A percentile compares a stretch with the other conserved stretches of the same genome.
These are phyloP conservation scores for Neofusicoccum cordaticola DNA, from an alignment of 2,329 filamentous ascomycete species.

Conservation along the genomic window DNA sequence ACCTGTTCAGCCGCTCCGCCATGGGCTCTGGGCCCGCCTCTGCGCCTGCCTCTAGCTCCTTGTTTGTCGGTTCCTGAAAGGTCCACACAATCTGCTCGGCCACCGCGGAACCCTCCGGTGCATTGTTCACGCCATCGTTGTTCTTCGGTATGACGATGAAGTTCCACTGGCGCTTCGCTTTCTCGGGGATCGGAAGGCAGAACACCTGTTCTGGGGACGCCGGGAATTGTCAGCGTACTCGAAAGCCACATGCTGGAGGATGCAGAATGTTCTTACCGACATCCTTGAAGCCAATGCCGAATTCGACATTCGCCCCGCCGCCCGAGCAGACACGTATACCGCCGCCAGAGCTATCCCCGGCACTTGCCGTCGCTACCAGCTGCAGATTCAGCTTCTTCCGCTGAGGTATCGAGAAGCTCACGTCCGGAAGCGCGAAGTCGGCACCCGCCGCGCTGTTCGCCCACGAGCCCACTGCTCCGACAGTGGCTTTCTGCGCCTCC, in stretches of 20 bases:
- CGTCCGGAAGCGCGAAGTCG: slow-evolving; percentile 41
- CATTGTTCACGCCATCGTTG: slow-evolving; percentile 47
- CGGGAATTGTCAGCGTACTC: slow-evolving; percentile 3
- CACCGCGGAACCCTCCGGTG: slow-evolving; percentile 38
- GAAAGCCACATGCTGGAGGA: background rate
- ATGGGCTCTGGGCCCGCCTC: slow-evolving; percentile 43
- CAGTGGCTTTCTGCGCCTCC: slow-evolving; percentile 5
- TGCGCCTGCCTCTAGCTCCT: slow-evolving; percentile 43
- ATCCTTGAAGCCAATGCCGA: slow-evolving; percentile 49
- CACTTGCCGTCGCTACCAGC: slow-evolving; percentile 37
- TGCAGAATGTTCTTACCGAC: slow-evolving; percentile 38
- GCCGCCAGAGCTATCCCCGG: slow-evolving; percentile 32
- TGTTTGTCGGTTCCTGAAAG: slow-evolving; percentile 52
- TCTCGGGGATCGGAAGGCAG: slow-evolving; percentile 63
- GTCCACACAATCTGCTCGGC: slow-evolving; percentile 60
- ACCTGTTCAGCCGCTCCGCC: slow-evolving; percentile 46
- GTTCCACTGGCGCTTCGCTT: slow-evolving; percentile 61
- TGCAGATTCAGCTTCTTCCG: slow-evolving; percentile 63
- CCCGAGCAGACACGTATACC: slow-evolving; percentile 51
- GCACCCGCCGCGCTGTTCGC: slow-evolving; percentile 26
- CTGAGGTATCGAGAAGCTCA: slow-evolving; percentile 61
- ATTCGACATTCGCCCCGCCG: slow-evolving; percentile 52
- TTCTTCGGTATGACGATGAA: slow-evolving; percentile 59
- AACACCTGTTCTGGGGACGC: slow-evolving; percentile 51
- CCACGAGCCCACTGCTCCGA: slow-evolving; percentile 21